Evolutionary conservation across 192 early-diverging fungal genomes (phyloP), one percentile per base, ranked within the genome.

Genomic region (Blastocladiella britannica): DNA sequence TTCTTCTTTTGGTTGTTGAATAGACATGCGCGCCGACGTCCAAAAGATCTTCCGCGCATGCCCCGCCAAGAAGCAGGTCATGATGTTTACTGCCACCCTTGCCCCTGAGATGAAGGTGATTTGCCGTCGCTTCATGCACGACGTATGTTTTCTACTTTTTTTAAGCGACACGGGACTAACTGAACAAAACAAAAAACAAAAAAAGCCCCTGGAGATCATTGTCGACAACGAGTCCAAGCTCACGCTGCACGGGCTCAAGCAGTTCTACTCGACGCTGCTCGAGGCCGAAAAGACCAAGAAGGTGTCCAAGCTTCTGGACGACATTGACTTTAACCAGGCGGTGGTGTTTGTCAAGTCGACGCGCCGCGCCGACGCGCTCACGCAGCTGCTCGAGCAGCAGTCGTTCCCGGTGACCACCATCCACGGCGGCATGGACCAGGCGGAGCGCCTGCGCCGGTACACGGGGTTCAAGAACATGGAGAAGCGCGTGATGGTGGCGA

Each of bases 81-180:
- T 97, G 82, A 97, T 97, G 93, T 97, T 89, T 72, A 86, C 82
- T 52, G 93, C 93, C 5, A 97, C 93, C 28, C 70, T 97, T 55
- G 81, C 76, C 75, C 89, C 92, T 74, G 91, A 94, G 57, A 84
- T 89, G 58, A 82, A 88, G 26, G 82, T 82, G 0, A 76, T 94
- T 28, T 93, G 90, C 87, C 91, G 91, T 61, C 91, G 89, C 74
- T 97, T 97, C 63, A 97, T 97, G 93, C 85, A 91, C 61, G 83
- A 86, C 63, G 80, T 82, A 76, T 70, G 7, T 37, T 63, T 29
- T 51, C n/a, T 25, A 8, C 15, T 54, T 56, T 55, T 76, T 51
- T 25, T 29, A n/a, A n/a, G n/a, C n/a, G n/a, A n/a, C n/a, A n/a
- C n/a, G n/a, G n/a, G n/a, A n/a, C n/a, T n/a, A n/a, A n/a, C n/a